Conservation (phyloP, 1,139 yeast species). For the Debaryomycetaceae sp. region DNA sequence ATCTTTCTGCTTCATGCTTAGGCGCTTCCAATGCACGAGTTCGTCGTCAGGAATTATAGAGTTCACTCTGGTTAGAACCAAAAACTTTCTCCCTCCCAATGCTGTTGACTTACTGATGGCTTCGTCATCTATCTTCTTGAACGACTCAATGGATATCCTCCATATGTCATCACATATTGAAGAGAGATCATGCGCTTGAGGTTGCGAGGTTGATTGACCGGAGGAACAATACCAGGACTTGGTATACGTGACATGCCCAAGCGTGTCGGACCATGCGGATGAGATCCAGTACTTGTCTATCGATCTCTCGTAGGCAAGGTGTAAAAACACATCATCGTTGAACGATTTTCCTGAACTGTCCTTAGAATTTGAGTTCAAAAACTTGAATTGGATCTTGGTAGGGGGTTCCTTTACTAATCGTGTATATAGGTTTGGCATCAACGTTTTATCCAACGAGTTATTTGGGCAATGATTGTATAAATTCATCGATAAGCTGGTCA, state of each 20-base stretch:
- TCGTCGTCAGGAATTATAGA: conserved; percentile 79
- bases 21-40: conserved; percentile 69
- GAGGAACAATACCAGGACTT: conserved; percentile 62
- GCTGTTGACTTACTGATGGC: conserved; percentile 28
- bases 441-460: conserved; percentile 9
- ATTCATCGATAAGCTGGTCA: conserved; percentile 53
- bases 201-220: conserved; percentile 2
- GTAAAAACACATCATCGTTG: conserved; percentile 72
- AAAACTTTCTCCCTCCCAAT: conserved; percentile 53
- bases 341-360: conserved; percentile 17
- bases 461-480: conserved; percentile 61
- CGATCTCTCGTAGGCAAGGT: conserved; percentile 81
- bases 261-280: conserved; percentile 88
- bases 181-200: conserved; percentile 25
- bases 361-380: conserved; percentile 19
- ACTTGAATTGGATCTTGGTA: conserved; percentile 50
- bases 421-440: conserved; percentile 27
- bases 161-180: conserved; percentile 38
- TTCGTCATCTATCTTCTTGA: conserved; percentile 35
- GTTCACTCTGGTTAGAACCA: conserved; percentile 65
- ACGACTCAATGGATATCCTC: conserved; percentile 35
- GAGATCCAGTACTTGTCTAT: conserved; percentile 79
- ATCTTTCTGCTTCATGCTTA: conserved; percentile 57
- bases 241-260: conserved; percentile 60
- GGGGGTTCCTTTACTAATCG: conserved; percentile 47